Base-by-base conservation (phyloP, 306 rosid species). In the Malus orientalis region DNA sequence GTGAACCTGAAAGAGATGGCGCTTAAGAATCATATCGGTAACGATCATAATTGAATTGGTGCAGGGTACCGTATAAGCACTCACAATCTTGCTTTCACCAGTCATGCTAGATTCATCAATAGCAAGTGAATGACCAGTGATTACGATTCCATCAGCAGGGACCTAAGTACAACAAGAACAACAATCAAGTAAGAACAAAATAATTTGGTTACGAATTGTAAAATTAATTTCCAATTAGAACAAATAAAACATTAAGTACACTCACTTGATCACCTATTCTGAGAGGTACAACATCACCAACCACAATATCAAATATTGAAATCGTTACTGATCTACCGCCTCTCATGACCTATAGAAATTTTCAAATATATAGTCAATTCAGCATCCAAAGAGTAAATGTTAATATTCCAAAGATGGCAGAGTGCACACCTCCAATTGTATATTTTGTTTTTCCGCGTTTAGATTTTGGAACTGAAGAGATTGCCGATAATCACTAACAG, bases 31-130 rank as follows among this genome's bases (percentile, higher is more conserved):
- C 78, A 81, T 54, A 71, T 72, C 58, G 64, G 72, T 23, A 74
- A 79, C 36, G 45, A 72, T 68, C 70, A 70, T 47, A 66, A 81
- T 57, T 61, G 76, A 22, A 75, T 7, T 20, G 59, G 54, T 38
- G 44, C 38, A 72, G 75, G 79, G 84, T 25, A n/a, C 40, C 6
- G 22, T 76, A 62, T 22, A 75, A 76, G 62, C 20, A 78, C 98
- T 81, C 80, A 95, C 99, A 77, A 83, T 90, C 86, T 95, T 95
- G 97, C 99, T 92, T 89, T 95, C 99, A 23, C 99, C 99, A 10
- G 99, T 95, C 99, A 95, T 95, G 86, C 99, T 95, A 71, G 99
- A 95, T 82, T 95, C 99, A 84, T 95, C 99, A 4, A 95, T 87
- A 16, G 97, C 88, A 67, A 95, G 90, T 81, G 99, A 95, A 84